Evolutionary conservation across 179 eudicot genomes (phyloP), one percentile per base, ranked within the genome.

Genomic region (Beta lomatogona): DNA sequence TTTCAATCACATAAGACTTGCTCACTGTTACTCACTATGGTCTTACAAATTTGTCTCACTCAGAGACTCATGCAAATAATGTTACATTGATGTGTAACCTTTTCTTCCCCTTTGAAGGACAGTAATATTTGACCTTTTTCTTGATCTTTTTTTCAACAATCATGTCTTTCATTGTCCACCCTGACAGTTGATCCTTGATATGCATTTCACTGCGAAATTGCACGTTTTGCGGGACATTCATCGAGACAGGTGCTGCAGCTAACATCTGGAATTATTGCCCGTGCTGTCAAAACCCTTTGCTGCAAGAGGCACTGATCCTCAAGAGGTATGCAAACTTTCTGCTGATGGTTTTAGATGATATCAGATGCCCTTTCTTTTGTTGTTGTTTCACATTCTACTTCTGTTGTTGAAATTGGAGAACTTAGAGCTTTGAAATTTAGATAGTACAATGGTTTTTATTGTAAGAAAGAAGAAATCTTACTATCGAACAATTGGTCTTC

Each of bases 191-290:
- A 90, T 94, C 82, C 91, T 96, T 14, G 99, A 96, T 83, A 96
- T 94, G 99, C 98, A 96, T 90, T 96, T 96, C 87, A 96, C 96
- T 54, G 98, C 52, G 98, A 96, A 90, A 96, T 96, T 82, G 96
- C 99, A 65, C 94, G 93, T 18, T 96, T 82, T 87, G 99, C 97
- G 48, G 93, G 98, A 52, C 89, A 91, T 82, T 89, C 97, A 71
- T 93, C 98, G 14, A 88, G 97, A 75, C 88, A 91, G 1, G 90
- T 93, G 77, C 89, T 93, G 28, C 98, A 94, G 87, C 78, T 87
- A 60, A 93, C 96, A 78, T 96, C 98, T 57, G 87, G 88, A 70
- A 94, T 96, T 79, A 94, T 89, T 80, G 86, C 96, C 69, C 97
- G 98, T 54, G 98, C 98, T 46, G 89, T 94, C 77, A 89, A 90